Base-by-base conservation (phyloP, 352 stramenopile genomes). In the Phytophthora lateralis region DNA sequence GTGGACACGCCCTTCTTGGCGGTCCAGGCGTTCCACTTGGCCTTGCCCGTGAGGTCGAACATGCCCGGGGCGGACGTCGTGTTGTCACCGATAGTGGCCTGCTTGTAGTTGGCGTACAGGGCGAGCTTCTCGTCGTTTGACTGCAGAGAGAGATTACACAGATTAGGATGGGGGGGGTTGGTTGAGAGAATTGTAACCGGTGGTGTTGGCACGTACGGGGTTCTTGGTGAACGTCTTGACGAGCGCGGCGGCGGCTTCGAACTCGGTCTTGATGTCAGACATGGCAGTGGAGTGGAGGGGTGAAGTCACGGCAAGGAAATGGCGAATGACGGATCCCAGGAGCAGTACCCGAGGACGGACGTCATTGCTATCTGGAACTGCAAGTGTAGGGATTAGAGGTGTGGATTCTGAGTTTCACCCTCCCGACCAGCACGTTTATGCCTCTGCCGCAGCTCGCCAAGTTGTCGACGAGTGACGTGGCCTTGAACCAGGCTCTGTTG, bases 91-190 rank as follows among this genome's bases (percentile, higher is more conserved):
- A 91, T 68, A 10, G 85, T 97, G 43, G 86, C 88, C 74, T 97
- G 89, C 84, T 97, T 97, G 85, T 83, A 97, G 67, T 85, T 80
- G n/a, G 84, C 80, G 80, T 97, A 97, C 46, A 97, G 69, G 21
- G 76, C 72, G 58, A 97, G 85, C 82, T 96, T 96, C 69, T 97
- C 86, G 47, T 94, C 85, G 83, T 97, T 95, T n/a, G 69, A 71
- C 65, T 86, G 52, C 35, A 17, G 6, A 34, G 29, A 34, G 29
- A 34, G 29, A 24, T 24, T 1, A 24, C 21, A 24, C 21, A 24
- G 3, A 24, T 3, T 24, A 3, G 21, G 21, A 3, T 24, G 3
- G 21, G 21, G 21, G 21, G 21, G 21, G 21, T 24, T 24, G 21
- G 21, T 24, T 24, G 21, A 3, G 21, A 24, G 21, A 24, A 24